A percentile compares a stretch with the other conserved stretches of the same genome.
Evolutionary conservation across 1,139 yeast species (phyloP).

Genomic region (Suhomyces wounanorum): DNA sequence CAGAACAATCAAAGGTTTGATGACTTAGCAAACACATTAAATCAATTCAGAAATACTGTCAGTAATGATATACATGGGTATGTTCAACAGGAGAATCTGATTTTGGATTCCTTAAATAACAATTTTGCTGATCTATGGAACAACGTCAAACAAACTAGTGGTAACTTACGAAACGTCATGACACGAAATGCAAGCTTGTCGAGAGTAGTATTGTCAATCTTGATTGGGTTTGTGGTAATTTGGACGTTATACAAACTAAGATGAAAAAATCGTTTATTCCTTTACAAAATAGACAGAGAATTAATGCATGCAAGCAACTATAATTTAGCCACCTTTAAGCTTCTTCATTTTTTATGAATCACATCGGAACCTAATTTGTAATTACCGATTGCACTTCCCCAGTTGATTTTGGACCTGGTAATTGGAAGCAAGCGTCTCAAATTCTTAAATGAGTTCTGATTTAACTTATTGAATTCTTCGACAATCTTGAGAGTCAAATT

Average conservation of each 20-base stretch:
- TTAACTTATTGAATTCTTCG: slow-evolving; percentile 66
- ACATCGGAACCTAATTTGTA: slow-evolving; percentile 89
- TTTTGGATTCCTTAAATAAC: slow-evolving; percentile 55
- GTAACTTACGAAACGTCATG: slow-evolving; percentile 58
- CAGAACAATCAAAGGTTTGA: slow-evolving; percentile 50
- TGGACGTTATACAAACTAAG: slow-evolving; percentile 60
- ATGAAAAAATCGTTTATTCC: neutral
- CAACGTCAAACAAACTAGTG: slow-evolving; percentile 66
- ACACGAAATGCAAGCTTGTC: slow-evolving; percentile 47
- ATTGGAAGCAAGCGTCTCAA: slow-evolving; percentile 90
- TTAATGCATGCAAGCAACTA: neutral
- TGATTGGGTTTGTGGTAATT: slow-evolving; percentile 61
- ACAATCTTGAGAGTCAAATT: slow-evolving; percentile 61
- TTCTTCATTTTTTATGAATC: slow-evolving; percentile 29
- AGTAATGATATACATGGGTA: slow-evolving; percentile 47
- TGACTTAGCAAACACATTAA: slow-evolving; percentile 46
- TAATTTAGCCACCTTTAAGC: neutral
- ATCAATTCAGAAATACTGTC: slow-evolving; percentile 48
- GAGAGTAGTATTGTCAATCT: slow-evolving; percentile 47
- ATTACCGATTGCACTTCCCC: slow-evolving; percentile 93
- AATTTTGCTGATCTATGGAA: slow-evolving; percentile 62
- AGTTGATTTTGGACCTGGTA: slow-evolving; percentile 85
- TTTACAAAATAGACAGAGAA: neutral
- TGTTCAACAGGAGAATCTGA: slow-evolving; percentile 44
- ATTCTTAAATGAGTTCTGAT: slow-evolving; percentile 78